Conservation (phyloP, 2,329 filamentous ascomycete species). For the Aspergillus proliferans region DNA sequence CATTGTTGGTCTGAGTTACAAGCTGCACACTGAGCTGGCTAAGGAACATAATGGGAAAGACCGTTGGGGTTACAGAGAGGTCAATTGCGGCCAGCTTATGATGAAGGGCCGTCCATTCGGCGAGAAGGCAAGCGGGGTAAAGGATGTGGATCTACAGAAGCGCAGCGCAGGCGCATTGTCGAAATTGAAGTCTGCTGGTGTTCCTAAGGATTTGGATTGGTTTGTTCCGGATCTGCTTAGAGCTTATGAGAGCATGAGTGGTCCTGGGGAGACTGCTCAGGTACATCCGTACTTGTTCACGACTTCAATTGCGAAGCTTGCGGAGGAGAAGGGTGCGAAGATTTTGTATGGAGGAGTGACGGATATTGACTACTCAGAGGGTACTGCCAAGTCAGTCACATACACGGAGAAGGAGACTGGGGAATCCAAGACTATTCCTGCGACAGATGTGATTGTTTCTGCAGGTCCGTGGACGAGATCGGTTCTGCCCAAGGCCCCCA, state of each 20-base stretch:
- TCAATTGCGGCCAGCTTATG: constrained; percentile 66
- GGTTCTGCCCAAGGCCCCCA: constrained; percentile 51
- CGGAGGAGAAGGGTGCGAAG: constrained; percentile 61
- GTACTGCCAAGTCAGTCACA: constrained; percentile 56
- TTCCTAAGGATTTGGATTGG: constrained; percentile 82
- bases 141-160: constrained; percentile 51
- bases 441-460: constrained; percentile 55
- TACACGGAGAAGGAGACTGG: constrained; percentile 52
- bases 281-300: constrained; percentile 93
- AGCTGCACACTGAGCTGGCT: constrained; percentile 76
- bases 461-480: constrained; percentile 57
- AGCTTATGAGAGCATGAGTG: constrained; percentile 78
- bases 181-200: constrained; percentile 50
- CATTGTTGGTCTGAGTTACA: constrained; percentile 80
- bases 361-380: constrained; percentile 52
- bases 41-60: constrained; percentile 70
- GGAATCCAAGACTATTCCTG: constrained; percentile 45
- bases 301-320: constrained; percentile 70
- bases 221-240: constrained; percentile 61
- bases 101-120: constrained; percentile 41
- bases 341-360: constrained; percentile 65
- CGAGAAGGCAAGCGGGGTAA: constrained; percentile 22
- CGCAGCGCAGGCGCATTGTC: constrained; percentile 46
- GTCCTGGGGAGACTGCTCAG: constrained; percentile 74
- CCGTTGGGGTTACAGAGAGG: constrained; percentile 77